Conservation (phyloP, 371 early-diverging fungal species). For the Funneliformis caledonium region DNA sequence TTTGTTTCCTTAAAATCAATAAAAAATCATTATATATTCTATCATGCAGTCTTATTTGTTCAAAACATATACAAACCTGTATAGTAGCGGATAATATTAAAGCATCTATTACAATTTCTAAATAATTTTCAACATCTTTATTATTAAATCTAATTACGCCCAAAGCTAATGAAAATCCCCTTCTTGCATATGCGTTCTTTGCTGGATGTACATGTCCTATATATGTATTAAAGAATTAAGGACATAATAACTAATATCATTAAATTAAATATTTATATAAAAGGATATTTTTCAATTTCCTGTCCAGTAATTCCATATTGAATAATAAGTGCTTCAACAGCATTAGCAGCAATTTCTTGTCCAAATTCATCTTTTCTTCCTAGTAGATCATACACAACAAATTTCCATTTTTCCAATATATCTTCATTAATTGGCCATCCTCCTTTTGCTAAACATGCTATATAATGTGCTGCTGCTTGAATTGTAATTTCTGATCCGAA, state of each 20-base stretch:
- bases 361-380: conserved; percentile 74
- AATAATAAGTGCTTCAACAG: conserved; percentile 57
- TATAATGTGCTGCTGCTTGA: conserved; percentile 59
- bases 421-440: conserved; percentile 50
- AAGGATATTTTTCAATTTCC: conserved; percentile 46
- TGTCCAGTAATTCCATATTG: conserved; percentile 50
- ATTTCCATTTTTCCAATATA: conserved; percentile 53
- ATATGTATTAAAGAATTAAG: conserved; percentile 36
- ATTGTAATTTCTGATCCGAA: conserved; percentile 67
- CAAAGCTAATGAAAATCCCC: conserved; percentile 72
- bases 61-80: conserved; percentile 15
- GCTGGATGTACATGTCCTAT: conserved; percentile 42
- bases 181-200: conserved; percentile 55
- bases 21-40: not conserved
- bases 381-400: conserved; percentile 59
- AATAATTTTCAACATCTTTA: not conserved
- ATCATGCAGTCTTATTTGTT: not conserved
- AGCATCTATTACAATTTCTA: conserved; percentile 31
- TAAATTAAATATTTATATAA: conserved; percentile 11
- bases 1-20: conserved; percentile 19
- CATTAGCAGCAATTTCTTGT: conserved; percentile 64
- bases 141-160: conserved; percentile 58
- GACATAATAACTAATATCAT: conserved; percentile 27
- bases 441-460: conserved; percentile 55
- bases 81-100: conserved; percentile 28